Base-by-base conservation (phyloP, 1,139 yeast species). In the Meyerozyma smithsonii region DNA sequence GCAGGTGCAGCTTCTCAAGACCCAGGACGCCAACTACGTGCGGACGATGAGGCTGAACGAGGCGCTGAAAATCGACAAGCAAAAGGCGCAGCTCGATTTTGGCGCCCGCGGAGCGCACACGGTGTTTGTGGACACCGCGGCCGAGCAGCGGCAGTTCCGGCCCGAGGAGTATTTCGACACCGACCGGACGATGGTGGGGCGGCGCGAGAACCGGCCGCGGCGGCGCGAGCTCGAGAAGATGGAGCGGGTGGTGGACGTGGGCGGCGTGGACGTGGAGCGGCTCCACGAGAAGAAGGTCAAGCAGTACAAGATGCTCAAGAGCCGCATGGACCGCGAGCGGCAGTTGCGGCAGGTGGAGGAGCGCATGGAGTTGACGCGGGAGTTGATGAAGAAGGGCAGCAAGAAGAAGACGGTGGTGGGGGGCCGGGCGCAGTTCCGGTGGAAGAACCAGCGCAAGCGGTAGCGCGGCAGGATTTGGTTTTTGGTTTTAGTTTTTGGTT, bases 1-100 rank as follows among this genome's bases (percentile, higher is more conserved):
- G 44, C 95, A 90, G 52, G 87, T 84, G 39, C 80, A 85, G 57
- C 68, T 92, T 39, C 66, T 89, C 49, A 90, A 90, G 63, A 81
- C 96, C 1, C 97, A 92, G 61, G 97, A 92, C 64, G 74, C 83
- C 21, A 88, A 85, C 46, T 92, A 92, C 58, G 73, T 92, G 39
- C 78, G 88, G 48, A 85, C 95, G 5, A 63, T 86, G 62, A 72
- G 90, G 50, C 76, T 78, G 43, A 76, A 78, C 46, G 97, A 90
- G 58, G 51, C 72, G 47, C 73, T 72, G 36, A 81, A 84, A 57
- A 77, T 88, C 28, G 79, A 76, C 37, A 79, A 76, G 54, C 74
- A 80, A 40, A 72, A 79, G 50, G 62, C 75, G n/a, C 69, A 66
- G 23, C 58, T 84, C 40, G 66, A 69, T 36, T 79, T 83, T 52